A percentile compares a stretch with the other conserved stretches of the same genome.
Evolutionary conservation across 805 yeast genomes (phyloP).

Genomic region (Yarrowia sp.): DNA sequence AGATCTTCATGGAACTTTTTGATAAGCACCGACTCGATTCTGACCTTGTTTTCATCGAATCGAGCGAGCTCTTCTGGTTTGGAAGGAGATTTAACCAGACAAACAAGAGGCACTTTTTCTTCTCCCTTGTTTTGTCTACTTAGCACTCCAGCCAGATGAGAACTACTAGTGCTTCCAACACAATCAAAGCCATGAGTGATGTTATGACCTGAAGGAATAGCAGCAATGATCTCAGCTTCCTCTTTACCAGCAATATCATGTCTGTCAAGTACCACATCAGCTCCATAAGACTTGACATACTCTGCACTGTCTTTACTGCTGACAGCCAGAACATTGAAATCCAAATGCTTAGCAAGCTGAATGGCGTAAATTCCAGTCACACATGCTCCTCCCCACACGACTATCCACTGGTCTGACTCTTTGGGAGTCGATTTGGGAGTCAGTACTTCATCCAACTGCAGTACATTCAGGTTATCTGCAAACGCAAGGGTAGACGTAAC

Average conservation of each 20-base stretch:
- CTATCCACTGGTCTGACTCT: neutral
- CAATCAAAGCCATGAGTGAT: constrained; percentile 24
- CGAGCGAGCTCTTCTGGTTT: constrained; percentile 13
- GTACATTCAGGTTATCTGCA: constrained; percentile 4
- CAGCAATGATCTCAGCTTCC: neutral
- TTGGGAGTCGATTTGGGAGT: neutral
- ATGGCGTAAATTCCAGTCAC: constrained; percentile 25
- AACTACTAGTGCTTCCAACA: constrained; percentile 17
- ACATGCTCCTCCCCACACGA: constrained; percentile 26
- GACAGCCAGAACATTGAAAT: constrained; percentile 13
- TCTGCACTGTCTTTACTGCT: neutral
- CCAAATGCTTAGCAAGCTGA: constrained; percentile 20
- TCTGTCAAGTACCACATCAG: constrained; percentile 24
- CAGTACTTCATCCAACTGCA: neutral
- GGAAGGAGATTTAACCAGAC: constrained; percentile 16
- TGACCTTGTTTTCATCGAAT: neutral
- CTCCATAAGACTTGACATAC: constrained; percentile 21
- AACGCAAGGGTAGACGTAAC: constrained; percentile 11
- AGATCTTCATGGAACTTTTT: constrained; percentile 24
- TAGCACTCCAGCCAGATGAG: constrained; percentile 6
- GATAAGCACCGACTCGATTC: constrained; percentile 22
- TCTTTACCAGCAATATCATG: constrained; percentile 17
- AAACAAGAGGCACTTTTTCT: neutral
- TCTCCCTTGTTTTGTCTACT: neutral
- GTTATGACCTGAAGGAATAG: neutral